Conservation (phyloP, 164 flowering plant genomes). For the Buxus sempervirens region DNA sequence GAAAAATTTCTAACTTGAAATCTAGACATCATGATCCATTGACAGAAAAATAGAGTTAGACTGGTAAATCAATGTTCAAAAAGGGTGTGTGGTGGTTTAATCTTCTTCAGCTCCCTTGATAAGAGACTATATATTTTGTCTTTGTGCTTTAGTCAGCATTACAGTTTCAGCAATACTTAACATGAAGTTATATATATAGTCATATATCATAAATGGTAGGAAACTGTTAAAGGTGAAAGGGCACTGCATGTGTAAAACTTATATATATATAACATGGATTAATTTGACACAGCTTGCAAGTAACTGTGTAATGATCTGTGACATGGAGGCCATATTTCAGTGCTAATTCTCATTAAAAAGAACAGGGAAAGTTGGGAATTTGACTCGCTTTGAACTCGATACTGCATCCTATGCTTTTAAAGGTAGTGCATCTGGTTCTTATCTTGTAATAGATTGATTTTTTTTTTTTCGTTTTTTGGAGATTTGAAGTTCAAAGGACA, state of each 20-base stretch:
- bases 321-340: not conserved
- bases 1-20: too few relatives aligned
- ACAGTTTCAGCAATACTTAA: not conserved
- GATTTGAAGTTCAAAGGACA: constrained; percentile 13
- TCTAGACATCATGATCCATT: too few relatives aligned
- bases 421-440: not conserved
- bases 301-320: not conserved
- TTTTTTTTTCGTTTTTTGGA: not conserved
- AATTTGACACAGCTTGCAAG: not conserved
- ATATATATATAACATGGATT: too few relatives aligned
- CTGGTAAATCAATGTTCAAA: not conserved
- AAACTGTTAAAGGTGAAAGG: too few relatives aligned
- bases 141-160: not conserved
- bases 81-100: too few relatives aligned
- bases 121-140: not conserved
- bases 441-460: not conserved
- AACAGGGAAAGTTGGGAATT: not conserved
- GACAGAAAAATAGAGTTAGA: not conserved
- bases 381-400: constrained; percentile 1
- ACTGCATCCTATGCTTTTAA: not conserved
- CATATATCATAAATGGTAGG: too few relatives aligned
- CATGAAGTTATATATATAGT: too few relatives aligned
- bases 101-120: too few relatives aligned
- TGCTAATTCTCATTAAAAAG: not conserved
- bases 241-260: too few relatives aligned